A percentile compares a stretch with the other conserved stretches of the same genome.
Conservation (phyloP, 352 stramenopile genomes). For the Phytophthora pinifolia region DNA sequence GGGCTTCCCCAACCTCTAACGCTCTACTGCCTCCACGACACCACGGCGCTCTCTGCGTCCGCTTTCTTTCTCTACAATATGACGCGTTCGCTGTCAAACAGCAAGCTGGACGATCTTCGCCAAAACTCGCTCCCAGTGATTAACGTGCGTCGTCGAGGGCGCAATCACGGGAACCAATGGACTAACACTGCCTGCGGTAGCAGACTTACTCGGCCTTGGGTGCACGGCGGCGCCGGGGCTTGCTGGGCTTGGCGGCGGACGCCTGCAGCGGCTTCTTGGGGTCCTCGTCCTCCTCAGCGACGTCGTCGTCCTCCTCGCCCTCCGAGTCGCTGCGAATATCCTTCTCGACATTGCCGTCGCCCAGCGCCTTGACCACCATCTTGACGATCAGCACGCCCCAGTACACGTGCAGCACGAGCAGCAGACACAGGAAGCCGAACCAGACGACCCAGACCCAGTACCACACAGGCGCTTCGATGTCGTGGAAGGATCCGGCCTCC, state of each 20-base stretch:
- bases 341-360: slow-evolving; percentile 73
- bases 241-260: slow-evolving; percentile 23
- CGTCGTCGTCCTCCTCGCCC: slow-evolving; percentile 40
- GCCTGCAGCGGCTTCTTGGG: slow-evolving; percentile 21
- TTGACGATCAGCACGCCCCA: slow-evolving; percentile 77
- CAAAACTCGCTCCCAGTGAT: slow-evolving; percentile 10
- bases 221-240: slow-evolving; percentile 57
- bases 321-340: slow-evolving; percentile 84
- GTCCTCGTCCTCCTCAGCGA: slow-evolving; percentile 22
- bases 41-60: slow-evolving; percentile 3
- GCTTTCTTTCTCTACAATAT: slow-evolving; percentile 31
- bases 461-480: slow-evolving; percentile 45
- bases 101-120: slow-evolving; percentile 10
- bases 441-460: slow-evolving; percentile 58
- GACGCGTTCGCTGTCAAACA: slow-evolving; percentile 2
- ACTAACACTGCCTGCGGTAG: background rate
- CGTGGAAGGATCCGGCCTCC: slow-evolving; percentile 40
- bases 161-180: slow-evolving; percentile 21
- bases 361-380: slow-evolving; percentile 68
- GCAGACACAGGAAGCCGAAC: slow-evolving; percentile 54
- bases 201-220: slow-evolving; percentile 63
- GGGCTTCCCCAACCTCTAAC: slow-evolving; percentile 19
- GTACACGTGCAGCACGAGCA: slow-evolving; percentile 75
- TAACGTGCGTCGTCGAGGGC: slow-evolving; percentile 6
- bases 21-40: slow-evolving; percentile 29